Evolutionary conservation across 345 rosid species (phyloP).

Genomic region (Sonneratia alba): DNA sequence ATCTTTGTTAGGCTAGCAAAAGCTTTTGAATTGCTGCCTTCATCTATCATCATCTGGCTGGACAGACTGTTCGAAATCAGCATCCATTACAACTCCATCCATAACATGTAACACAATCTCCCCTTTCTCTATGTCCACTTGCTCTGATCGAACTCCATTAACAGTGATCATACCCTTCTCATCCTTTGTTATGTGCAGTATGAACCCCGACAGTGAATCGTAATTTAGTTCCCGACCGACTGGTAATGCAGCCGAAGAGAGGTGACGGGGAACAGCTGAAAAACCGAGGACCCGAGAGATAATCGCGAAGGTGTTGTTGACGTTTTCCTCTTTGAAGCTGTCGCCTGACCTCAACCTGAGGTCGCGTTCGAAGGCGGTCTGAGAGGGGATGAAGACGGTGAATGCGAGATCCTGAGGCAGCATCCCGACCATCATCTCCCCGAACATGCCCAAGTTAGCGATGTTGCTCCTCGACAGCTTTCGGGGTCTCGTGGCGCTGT

Average conservation of each 20-base stretch:
- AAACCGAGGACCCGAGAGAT: slow-evolving; percentile 61
- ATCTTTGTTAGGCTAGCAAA: too few relatives aligned
- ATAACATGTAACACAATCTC: slow-evolving; percentile 44
- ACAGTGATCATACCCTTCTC: slow-evolving; percentile 40
- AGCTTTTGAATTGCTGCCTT: background rate
- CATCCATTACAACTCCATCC: slow-evolving; percentile 82
- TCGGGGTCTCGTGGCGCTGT: background rate
- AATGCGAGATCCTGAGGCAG: slow-evolving; percentile 66
- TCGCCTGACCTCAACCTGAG: slow-evolving; percentile 26
- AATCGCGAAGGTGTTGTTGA: slow-evolving; percentile 41
- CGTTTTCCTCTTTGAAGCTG: slow-evolving; percentile 22
- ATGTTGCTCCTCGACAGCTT: slow-evolving; percentile 4
- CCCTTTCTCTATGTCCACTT: slow-evolving; percentile 37
- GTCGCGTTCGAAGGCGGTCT: slow-evolving; percentile 48
- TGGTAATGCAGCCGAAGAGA: slow-evolving; percentile 24
- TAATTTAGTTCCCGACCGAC: slow-evolving; percentile 29
- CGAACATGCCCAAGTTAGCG: slow-evolving; percentile 40
- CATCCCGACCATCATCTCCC: slow-evolving; percentile 76
- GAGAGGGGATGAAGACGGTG: slow-evolving; percentile 70
- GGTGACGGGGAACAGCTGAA: slow-evolving; percentile 51
- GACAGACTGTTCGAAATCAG: slow-evolving; percentile 64
- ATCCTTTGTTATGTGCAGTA: slow-evolving; percentile 32
- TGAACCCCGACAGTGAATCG: slow-evolving; percentile 62
- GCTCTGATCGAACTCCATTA: slow-evolving; percentile 45
- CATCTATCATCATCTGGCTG: slow-evolving; percentile 26